These are phyloP conservation scores for Hypoxylon cercidicola DNA, from an alignment of 495 filamentous ascomycete genomes.

Conservation along the genomic window DNA sequence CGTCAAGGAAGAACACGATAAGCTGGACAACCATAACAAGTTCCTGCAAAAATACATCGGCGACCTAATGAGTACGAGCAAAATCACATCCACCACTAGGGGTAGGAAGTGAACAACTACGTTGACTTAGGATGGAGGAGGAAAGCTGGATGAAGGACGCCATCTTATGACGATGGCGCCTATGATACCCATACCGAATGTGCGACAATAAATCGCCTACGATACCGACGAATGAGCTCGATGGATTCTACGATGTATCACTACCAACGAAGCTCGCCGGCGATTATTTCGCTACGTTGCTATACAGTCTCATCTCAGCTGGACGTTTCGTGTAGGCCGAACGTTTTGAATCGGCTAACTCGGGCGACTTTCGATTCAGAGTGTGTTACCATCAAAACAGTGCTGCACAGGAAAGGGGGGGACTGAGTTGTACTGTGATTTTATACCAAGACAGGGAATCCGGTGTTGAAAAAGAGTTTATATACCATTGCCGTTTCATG, in stretches of 20 bases:
- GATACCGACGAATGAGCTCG: constrained; percentile 20
- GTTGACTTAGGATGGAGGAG: constrained; percentile 1
- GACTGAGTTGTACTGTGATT: constrained; percentile 33
- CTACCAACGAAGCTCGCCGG: constrained; percentile 22
- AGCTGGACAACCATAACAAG: constrained; percentile 92
- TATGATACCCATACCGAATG: constrained; percentile 37
- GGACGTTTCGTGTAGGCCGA: constrained; percentile 12
- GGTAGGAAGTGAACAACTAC: constrained; percentile 60
- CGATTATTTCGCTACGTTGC: constrained; percentile 26
- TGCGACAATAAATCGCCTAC: constrained; percentile 28
- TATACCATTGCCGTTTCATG: constrained; percentile 44
- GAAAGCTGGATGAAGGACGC: constrained; percentile 12
- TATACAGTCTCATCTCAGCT: constrained; percentile 4
- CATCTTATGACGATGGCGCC: constrained; percentile 24
- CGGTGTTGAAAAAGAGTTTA: constrained; percentile 42
- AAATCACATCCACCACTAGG: constrained; percentile 72
- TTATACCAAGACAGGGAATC: constrained; percentile 40
- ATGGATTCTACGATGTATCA: constrained; percentile 16
- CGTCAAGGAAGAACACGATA: constrained; percentile 93
- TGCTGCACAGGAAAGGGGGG: constrained; percentile 16
- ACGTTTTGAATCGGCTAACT: constrained; percentile 9
- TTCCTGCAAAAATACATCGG: constrained; percentile 93
- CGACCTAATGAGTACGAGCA: constrained; percentile 82
- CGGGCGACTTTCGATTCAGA: constrained; percentile 35
- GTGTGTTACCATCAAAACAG: constrained; percentile 33